Base-by-base conservation (phyloP, 225 moss, liverwort and hornwort species). In the Sphagnum tenellum region DNA sequence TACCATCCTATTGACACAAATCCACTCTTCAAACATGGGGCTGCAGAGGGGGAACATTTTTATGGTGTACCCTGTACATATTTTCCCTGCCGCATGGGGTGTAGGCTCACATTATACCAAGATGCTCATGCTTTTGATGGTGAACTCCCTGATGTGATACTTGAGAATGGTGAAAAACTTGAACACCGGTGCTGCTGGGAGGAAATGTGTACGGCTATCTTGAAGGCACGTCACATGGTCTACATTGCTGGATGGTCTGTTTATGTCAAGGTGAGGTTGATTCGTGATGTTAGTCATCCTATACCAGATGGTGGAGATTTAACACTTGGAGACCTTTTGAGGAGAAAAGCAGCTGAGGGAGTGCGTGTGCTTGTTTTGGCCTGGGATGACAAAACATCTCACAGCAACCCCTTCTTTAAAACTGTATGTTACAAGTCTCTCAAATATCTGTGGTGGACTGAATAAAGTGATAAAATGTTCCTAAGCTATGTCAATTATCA, bases 221-320 rank as follows among this genome's bases (percentile, higher is more conserved):
- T 94, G 77, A 83, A 91, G 71, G 91, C 94, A 50, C 89, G 87
- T 47, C 94, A 94, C 71, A 11, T 94, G 66, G 81, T 94, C 2
- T 94, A 94, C 49, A 89, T 94, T 62, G 85, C 90, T 8, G 94
- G 94, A 60, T 94, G 94, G 94, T 87, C 91, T 10, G 85, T 94
- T 2, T 79, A 76, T 47, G 81, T 77, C 3, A 78, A 87, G 74
- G 81, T 94, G 64, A 79, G 70, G 55, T 68, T 94, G 62, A 65
- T 88, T 73, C 85, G 89, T 53, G 87, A 91, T 64, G 59, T 69
- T 9, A 71, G 77, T 45, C 77, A 80, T 65, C 66, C 47, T 47
- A 72, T 84, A 8, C 87, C 89, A 3, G 82, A 89, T 6, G 91
- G 89, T 50, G 85, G 83, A 3, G 59, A 71, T 57, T 77, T 85